These are phyloP conservation scores for Ailanthus altissimus DNA, from an alignment of 345 rosid species.

Conservation along the genomic window DNA sequence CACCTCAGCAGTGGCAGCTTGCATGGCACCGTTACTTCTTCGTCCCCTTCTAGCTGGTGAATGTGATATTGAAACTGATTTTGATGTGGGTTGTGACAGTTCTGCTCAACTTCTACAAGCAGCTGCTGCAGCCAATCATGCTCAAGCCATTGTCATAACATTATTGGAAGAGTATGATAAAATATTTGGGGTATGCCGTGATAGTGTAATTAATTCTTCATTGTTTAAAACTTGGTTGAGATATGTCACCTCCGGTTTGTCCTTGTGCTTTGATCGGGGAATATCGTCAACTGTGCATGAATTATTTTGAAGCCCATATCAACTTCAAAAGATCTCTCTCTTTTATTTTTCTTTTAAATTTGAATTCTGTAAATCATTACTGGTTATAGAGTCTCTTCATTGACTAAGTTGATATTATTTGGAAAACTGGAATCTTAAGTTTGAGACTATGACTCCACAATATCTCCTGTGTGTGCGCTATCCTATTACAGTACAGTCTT, in stretches of 20 bases:
- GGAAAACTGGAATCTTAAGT: neutral
- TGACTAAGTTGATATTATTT: neutral
- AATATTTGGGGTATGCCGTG: conserved; percentile 77
- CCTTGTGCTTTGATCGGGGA: neutral
- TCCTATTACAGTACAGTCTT: neutral
- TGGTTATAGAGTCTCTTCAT: neutral
- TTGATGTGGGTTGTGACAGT: conserved; percentile 94
- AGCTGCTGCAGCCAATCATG: conserved; percentile 99
- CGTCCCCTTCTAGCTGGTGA: conserved; percentile 97
- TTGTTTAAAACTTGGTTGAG: conserved; percentile 9
- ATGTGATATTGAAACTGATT: conserved; percentile 86
- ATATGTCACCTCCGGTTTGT: neutral
- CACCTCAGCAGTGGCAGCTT: conserved; percentile 96
- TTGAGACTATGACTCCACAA: neutral
- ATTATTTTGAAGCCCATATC: neutral
- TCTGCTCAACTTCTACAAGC: conserved; percentile 94
- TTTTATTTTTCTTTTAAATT: neutral
- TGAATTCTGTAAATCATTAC: conserved; percentile 5
- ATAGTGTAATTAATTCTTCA: conserved; percentile 8
- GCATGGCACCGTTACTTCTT: conserved; percentile 99
- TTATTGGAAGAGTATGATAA: conserved; percentile 81
- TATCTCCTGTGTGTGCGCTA: neutral
- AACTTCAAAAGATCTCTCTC: neutral
- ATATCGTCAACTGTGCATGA: neutral
- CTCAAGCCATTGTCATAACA: conserved; percentile 93